phyloP scores from a whole-genome alignment of 352 stramenopile species.

The Phytophthora capsici region DNA sequence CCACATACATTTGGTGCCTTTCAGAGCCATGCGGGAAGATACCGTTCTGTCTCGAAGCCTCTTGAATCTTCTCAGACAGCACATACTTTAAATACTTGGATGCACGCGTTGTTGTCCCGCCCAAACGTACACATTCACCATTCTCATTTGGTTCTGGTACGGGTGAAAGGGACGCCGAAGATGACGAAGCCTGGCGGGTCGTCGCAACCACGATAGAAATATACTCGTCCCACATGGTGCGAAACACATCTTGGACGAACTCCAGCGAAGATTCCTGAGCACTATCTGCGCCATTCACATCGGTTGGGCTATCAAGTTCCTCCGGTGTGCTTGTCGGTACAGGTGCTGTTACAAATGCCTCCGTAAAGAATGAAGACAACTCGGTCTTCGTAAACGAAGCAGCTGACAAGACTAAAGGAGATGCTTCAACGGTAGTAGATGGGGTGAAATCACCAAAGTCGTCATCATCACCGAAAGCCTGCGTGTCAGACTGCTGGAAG shows the following conservation, averaged over 20 bases:
- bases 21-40: conserved; percentile 77
- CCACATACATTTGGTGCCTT: conserved; percentile 59
- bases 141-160: conserved; percentile 12
- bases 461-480: conserved; percentile 20
- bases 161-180: conserved; percentile 18
- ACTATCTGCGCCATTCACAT: conserved; percentile 7
- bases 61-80: conserved; percentile 75
- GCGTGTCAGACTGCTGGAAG: conserved; percentile 32
- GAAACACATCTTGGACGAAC: conserved; percentile 31
- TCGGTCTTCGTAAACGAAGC: conserved; percentile 37
- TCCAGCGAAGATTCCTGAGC: conserved; percentile 20
- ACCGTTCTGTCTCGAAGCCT: conserved; percentile 68
- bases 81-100: conserved; percentile 81
- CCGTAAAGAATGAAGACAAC: conserved; percentile 42
- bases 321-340: conserved; percentile 5
- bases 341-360: conserved; percentile 39
- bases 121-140: conserved; percentile 17
- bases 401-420: not conserved
- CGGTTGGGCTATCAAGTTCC: conserved; percentile 11
- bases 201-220: conserved; percentile 26
- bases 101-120: conserved; percentile 25
- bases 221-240: conserved; percentile 37
- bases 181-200: conserved; percentile 12
- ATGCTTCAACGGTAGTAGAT: conserved; percentile 1
- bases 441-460: conserved; percentile 46